Percentiles rank a stretch among this genome's conserved stretches.
phyloP scores from a whole-genome alignment of 139 green algal genomes.

The Spirogloea muscicola region DNA sequence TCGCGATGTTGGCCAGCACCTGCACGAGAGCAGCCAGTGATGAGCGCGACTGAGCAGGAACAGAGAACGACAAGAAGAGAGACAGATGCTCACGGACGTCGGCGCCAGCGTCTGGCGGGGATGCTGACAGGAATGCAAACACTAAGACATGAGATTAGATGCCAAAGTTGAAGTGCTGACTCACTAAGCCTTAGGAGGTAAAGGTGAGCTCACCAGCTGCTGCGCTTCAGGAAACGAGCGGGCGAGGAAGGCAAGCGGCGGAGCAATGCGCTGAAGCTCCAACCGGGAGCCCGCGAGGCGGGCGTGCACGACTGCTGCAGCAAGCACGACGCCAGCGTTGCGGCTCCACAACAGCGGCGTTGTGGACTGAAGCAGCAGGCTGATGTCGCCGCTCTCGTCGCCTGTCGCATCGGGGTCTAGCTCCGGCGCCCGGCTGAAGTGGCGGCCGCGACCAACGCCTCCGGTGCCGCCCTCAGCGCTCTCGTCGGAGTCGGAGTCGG shows the following conservation, averaged over 20 bases:
- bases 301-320: constrained; percentile 12
- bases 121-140: background rate
- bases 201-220: constrained; percentile 9
- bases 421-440: background rate
- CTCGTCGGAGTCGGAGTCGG: background rate
- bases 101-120: background rate
- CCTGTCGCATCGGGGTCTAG: background rate
- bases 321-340: constrained; percentile 24
- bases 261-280: constrained; percentile 1
- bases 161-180: background rate
- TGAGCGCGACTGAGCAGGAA: background rate
- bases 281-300: background rate
- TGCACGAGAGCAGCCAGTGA: background rate
- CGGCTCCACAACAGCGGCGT: constrained; percentile 15
- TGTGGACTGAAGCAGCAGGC: constrained; percentile 17
- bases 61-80: background rate
- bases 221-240: constrained; percentile 30
- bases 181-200: background rate
- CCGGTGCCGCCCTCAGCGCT: background rate
- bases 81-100: background rate
- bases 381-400: constrained; percentile 6
- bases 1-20: constrained; percentile 21
- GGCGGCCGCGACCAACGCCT: background rate
- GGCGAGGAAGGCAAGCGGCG: constrained; percentile 15
- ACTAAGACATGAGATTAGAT: background rate